Base-by-base conservation (phyloP, 805 yeast genomes). In the Candida chauliodis region DNA sequence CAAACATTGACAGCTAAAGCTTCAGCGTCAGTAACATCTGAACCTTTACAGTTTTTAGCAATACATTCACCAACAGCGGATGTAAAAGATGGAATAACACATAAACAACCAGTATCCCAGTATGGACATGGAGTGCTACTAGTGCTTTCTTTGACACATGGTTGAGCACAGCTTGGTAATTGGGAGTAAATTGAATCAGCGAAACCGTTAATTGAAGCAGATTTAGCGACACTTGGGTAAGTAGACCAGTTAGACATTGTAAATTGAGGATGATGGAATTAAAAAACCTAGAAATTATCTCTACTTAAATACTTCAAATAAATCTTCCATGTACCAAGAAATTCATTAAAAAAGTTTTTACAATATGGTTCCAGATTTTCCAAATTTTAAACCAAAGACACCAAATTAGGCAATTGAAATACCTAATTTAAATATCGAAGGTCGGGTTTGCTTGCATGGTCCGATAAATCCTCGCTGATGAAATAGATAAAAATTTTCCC, bases 41-140 rank as follows among this genome's bases (percentile, higher is more conserved):
- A 32, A 43, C 70, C 70, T 16, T 41, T 27, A 38, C 76, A 67
- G 20, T 62, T 64, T 16, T 46, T 45, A 23, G 55, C 64, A 25
- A 72, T 63, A 59, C 73, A 66, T 37, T 57, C 48, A 34, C 63
- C 71, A 21, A 66, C 60, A 4, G 42, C 44, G 20, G 58, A 58
- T 26, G 52, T 54, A 55, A 60, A 66, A 30, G 46, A 45, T 29
- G 66, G 52, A 62, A 66, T 65, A 30, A 63, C 68, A 60, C 73
- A 66, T 38, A 66, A 59, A 53, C 73, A 66, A 18, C 73, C 73
- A 33, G 71, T 58, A 48, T 66, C 73, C 71, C 71, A 66, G 59
- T 64, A 63, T 34, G 73, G 73, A 44, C 73, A 66, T 33, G 71
- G 71, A 15, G 70, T 63, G 30, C 49, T 45, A 8, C 59, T 58